phyloP scores from a whole-genome alignment of 768 basidiomycete species.

The Trametopsis cervina region DNA sequence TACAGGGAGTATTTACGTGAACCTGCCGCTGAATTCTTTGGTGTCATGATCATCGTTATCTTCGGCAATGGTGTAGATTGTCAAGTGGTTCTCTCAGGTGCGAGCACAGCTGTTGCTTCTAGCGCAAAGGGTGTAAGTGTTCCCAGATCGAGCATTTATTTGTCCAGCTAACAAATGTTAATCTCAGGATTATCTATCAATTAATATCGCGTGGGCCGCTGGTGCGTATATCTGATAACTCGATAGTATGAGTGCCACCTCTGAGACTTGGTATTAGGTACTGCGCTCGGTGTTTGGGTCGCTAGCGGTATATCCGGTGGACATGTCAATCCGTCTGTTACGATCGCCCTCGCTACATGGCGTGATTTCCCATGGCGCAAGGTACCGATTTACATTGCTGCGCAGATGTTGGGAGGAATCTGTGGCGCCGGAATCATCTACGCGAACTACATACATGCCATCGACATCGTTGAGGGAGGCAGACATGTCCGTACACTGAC shows the following conservation, averaged over 20 bases:
- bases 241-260: too few relatives aligned
- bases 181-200: conserved; percentile 38
- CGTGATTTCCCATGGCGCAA: conserved; percentile 77
- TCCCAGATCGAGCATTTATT: background rate
- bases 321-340: conserved; percentile 49
- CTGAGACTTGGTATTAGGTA: too few relatives aligned
- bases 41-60: conserved; percentile 15
- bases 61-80: conserved; percentile 12
- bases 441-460: conserved; percentile 61
- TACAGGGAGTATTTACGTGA: conserved; percentile 43
- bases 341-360: conserved; percentile 59
- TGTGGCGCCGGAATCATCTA: conserved; percentile 53
- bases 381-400: conserved; percentile 61
- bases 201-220: conserved; percentile 50
- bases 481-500: conserved; percentile 44
- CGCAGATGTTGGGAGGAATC: conserved; percentile 56
- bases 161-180: background rate
- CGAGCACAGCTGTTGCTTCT: conserved; percentile 7
- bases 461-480: conserved; percentile 57
- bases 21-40: conserved; percentile 37
- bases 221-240: conserved; percentile 29
- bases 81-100: conserved; percentile 7
- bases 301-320: conserved; percentile 64
- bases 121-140: conserved; percentile 44
- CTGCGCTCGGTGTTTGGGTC: conserved; percentile 64